These are phyloP conservation scores for Aspergillus niger DNA, from an alignment of 2,329 filamentous ascomycete genomes.

Conservation along the genomic window DNA sequence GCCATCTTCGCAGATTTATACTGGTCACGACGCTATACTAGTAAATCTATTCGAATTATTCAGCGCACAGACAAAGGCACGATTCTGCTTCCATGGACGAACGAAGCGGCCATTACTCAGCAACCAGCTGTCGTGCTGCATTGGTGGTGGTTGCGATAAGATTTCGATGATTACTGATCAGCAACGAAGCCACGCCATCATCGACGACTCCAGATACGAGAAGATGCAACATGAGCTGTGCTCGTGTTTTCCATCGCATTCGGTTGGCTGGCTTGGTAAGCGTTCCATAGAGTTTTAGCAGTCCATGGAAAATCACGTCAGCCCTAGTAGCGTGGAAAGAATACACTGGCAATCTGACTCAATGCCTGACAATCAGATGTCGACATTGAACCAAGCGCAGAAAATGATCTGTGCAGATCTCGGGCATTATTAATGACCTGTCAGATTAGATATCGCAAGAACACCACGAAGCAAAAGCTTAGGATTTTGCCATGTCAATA, in stretches of 20 bases:
- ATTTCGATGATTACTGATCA: background rate
- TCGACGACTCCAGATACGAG: background rate
- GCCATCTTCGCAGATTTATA: background rate
- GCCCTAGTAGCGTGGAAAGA: no score
- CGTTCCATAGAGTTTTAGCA: background rate
- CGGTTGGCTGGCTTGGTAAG: background rate
- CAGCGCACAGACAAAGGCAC: background rate
- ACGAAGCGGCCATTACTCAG: background rate
- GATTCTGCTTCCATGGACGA: background rate
- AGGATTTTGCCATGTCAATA: no score
- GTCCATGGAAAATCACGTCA: no score
- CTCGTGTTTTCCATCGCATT: background rate
- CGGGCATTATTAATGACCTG: no score
- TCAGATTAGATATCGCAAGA: no score
- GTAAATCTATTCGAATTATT: background rate
- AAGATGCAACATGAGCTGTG: background rate
- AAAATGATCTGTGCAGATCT: no score
- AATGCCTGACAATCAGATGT: no score
- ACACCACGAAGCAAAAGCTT: no score
- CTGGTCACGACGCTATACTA: background rate
- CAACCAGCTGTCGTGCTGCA: background rate
- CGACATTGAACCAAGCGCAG: no score
- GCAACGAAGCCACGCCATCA: background rate
- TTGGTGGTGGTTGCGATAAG: background rate
- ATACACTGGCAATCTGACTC: no score